These are phyloP conservation scores for Castanea sativa DNA, from an alignment of 306 rosid genomes.

Conservation along the genomic window DNA sequence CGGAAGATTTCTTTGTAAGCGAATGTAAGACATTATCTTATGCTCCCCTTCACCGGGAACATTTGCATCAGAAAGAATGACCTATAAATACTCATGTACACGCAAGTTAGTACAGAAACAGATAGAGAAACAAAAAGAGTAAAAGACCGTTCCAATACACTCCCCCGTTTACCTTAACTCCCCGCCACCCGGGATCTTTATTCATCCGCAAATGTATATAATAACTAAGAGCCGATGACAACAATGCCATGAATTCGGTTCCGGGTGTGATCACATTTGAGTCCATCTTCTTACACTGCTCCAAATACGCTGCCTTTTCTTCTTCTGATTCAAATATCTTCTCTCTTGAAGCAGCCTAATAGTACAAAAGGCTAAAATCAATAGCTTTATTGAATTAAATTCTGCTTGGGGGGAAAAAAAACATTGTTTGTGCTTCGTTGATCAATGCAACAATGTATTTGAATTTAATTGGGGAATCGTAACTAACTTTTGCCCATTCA, in stretches of 20 bases:
- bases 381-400: too few relatives aligned
- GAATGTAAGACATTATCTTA: slow-evolving; percentile 31
- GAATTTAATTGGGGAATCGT: too few relatives aligned
- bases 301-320: slow-evolving; percentile 5
- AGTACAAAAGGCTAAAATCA: too few relatives aligned
- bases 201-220: slow-evolving; percentile 26
- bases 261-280: slow-evolving; percentile 34
- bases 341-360: not conserved
- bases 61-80: slow-evolving; percentile 29
- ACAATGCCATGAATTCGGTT: slow-evolving; percentile 29
- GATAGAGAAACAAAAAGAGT: not conserved
- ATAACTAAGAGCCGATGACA: slow-evolving; percentile 23
- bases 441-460: too few relatives aligned
- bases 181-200: not conserved
- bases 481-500: too few relatives aligned
- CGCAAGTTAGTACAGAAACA: not conserved
- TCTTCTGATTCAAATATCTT: not conserved
- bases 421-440: too few relatives aligned
- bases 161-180: slow-evolving; percentile 14
- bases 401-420: too few relatives aligned
- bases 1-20: slow-evolving; percentile 25
- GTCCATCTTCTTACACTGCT: slow-evolving; percentile 19
- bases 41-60: slow-evolving; percentile 39
- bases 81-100: slow-evolving; percentile 10
- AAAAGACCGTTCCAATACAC: not conserved